Evolutionary conservation across 1,139 yeast species (phyloP).

Genomic region (Blastobotrys petasosporus): DNA sequence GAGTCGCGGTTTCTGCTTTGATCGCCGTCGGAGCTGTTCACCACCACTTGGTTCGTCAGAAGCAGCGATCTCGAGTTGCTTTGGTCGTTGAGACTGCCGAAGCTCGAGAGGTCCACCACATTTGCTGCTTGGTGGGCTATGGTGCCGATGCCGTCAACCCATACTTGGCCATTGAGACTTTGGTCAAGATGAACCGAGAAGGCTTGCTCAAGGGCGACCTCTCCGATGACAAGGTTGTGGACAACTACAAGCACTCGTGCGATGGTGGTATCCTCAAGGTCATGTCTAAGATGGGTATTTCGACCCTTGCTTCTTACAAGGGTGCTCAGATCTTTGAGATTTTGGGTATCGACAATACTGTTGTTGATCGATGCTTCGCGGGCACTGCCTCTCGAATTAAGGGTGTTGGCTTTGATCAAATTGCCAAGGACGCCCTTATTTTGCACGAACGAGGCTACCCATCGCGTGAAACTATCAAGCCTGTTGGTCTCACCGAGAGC

Average conservation of each 20-base stretch:
- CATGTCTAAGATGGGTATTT: constrained; percentile 99
- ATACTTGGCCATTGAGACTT: constrained; percentile 84
- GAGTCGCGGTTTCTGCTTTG: constrained; percentile 81
- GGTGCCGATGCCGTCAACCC: constrained; percentile 98
- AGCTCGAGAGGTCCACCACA: constrained; percentile 95
- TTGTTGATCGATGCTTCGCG: constrained; percentile 90
- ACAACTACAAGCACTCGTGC: constrained; percentile 73
- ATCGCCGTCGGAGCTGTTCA: constrained; percentile 97
- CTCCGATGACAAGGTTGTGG: constrained; percentile 53
- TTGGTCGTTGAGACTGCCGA: constrained; percentile 89
- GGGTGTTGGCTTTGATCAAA: constrained; percentile 91
- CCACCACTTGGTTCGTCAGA: constrained; percentile 91
- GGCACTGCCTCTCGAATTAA: constrained; percentile 97
- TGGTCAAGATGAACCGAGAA: constrained; percentile 78
- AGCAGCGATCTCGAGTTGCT: constrained; percentile 94
- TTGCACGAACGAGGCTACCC: constrained; percentile 93
- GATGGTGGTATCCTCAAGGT: constrained; percentile 93
- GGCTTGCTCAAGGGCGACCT: constrained; percentile 58
- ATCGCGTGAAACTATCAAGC: constrained; percentile 61
- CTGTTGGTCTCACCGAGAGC: constrained; percentile 78
- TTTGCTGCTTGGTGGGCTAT: constrained; percentile 89
- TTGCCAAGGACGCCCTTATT: constrained; percentile 94
- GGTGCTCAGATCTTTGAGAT: constrained; percentile 99
- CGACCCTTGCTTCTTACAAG: constrained; percentile 93
- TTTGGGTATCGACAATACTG: constrained; percentile 90